Evolutionary conservation across 345 rosid genomes (phyloP).

Genomic region (Luvunga scandens): DNA sequence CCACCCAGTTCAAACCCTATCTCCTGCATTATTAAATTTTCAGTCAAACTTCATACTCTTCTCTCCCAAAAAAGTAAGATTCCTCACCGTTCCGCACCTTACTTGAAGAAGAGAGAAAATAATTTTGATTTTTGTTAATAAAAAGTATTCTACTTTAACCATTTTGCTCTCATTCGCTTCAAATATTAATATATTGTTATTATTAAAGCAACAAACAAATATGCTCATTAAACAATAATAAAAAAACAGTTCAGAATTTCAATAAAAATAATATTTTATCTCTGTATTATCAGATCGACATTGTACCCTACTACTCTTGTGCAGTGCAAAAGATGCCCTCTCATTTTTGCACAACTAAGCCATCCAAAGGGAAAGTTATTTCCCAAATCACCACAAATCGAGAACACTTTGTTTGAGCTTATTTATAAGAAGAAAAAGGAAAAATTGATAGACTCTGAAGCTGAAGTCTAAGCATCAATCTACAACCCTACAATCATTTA

Average conservation of each 20-base stretch:
- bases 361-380: conserved; percentile 20
- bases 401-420: not conserved
- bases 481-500: conserved; percentile 15
- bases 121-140: too few species aligned
- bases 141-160: too few species aligned
- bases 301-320: conserved; percentile 10
- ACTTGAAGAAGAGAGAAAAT: too few species aligned
- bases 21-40: not conserved
- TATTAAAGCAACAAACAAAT: too few species aligned
- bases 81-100: not conserved
- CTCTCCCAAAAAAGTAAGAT: not conserved
- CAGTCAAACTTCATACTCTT: not conserved
- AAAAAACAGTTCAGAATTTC: conserved; percentile 8
- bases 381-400: conserved; percentile 25
- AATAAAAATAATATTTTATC: conserved; percentile 12
- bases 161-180: too few species aligned
- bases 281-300: conserved; percentile 2
- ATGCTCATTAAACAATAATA: not conserved
- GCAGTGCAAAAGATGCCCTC: conserved; percentile 8
- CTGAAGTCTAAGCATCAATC: conserved; percentile 10
- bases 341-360: conserved; percentile 34
- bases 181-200: too few species aligned
- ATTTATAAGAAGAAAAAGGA: not conserved
- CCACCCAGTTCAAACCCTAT: not conserved
- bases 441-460: not conserved